Conservation (phyloP, 2,329 filamentous ascomycete genomes). For the Aureobasidium sp. region DNA sequence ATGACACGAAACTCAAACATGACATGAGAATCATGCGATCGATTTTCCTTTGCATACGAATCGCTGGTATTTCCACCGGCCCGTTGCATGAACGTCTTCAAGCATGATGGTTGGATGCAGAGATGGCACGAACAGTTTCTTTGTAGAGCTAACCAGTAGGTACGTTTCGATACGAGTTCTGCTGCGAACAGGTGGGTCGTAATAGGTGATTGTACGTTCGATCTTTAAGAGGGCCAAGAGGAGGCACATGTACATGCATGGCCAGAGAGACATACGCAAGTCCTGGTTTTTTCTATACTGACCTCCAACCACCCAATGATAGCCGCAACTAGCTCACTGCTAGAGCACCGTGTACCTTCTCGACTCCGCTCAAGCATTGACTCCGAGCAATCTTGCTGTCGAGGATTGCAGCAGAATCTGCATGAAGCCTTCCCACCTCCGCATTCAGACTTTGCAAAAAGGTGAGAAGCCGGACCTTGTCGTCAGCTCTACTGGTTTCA, state of each 20-base stretch:
- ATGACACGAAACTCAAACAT: neutral
- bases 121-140: neutral
- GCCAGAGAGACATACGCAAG: neutral
- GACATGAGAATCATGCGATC: neutral
- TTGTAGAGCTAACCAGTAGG: neutral
- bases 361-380: neutral
- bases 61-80: neutral
- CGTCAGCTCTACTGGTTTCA: neutral
- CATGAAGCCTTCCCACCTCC: neutral
- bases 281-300: neutral
- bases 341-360: neutral
- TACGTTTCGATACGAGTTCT: conserved; percentile 2
- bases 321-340: neutral
- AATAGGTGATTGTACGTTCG: neutral
- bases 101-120: neutral
- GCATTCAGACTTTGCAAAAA: neutral
- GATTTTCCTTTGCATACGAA: neutral
- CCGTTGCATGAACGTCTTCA: neutral
- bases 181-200: neutral
- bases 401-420: neutral
- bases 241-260: neutral
- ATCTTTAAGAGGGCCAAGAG: neutral
- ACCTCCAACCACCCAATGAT: neutral
- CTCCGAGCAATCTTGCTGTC: neutral
- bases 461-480: neutral